These are phyloP conservation scores for Sphaerulina vaccinii DNA, from an alignment of 2,329 filamentous ascomycete species.

Conservation along the genomic window DNA sequence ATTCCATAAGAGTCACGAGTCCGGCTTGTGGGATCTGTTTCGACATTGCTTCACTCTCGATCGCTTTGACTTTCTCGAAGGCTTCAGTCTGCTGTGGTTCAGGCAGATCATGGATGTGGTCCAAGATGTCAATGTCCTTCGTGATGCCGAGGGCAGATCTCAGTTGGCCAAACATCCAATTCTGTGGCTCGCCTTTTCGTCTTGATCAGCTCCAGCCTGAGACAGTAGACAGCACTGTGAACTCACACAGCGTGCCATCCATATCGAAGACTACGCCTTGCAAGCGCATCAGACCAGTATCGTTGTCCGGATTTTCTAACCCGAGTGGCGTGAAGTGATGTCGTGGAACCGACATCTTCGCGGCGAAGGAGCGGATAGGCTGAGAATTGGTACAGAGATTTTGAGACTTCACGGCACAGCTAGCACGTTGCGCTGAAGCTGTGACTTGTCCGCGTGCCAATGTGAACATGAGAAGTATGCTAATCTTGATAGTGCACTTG, in stretches of 20 bases:
- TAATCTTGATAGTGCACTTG: no score
- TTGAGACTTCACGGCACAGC: not conserved
- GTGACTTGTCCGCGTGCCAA: no score
- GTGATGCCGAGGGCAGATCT: conserved; percentile 69
- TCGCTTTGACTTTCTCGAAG: conserved; percentile 69
- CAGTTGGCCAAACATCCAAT: conserved; percentile 95
- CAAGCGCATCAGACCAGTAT: conserved; percentile 42
- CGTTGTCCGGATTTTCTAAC: conserved; percentile 34
- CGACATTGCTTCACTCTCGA: conserved; percentile 80
- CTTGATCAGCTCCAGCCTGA: not conserved
- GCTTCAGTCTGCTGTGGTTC: conserved; percentile 56
- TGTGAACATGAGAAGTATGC: no score
- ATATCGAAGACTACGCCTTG: conserved; percentile 81
- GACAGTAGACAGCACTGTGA: conserved; percentile 18
- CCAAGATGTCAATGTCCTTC: conserved; percentile 76
- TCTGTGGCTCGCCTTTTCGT: conserved; percentile 73
- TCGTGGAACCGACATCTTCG: conserved; percentile 12
- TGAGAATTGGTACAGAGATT: not conserved
- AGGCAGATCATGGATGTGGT: conserved; percentile 77
- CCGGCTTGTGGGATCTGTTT: conserved; percentile 80
- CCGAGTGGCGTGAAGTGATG: conserved; percentile 51
- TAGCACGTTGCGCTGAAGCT: not conserved
- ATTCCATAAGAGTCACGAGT: conserved; percentile 73
- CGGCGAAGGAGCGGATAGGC: not conserved
- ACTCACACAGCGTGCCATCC: conserved; percentile 82